Evolutionary conservation across 768 basidiomycete species (phyloP), one percentile per base, ranked within the genome.

Genomic region (Lepiota subincarnata): DNA sequence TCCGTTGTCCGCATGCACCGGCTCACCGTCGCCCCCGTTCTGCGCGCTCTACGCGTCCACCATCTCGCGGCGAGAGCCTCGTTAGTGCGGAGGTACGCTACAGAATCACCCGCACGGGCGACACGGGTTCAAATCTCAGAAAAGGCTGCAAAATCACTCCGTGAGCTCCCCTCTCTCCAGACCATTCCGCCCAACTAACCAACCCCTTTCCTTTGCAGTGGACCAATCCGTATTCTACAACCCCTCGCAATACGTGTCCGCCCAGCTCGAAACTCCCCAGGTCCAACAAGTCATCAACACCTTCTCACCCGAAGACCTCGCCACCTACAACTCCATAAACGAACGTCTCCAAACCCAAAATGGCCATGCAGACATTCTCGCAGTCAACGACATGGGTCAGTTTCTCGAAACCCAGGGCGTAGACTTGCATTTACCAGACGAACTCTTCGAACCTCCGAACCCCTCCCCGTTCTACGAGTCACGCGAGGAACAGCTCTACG

Each of bases 31-130:
- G 58, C 62, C 35, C 64, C 63, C 22, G 49, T 65, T 36, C 60
- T 68, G 53, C 71, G 70, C 55, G 62, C 61, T 47, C 58, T 64
- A 53, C 66, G 69, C 59, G 63, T 58, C 11, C 68, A 62, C 37
- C 59, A n/a, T 34, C 48, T 18, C 48, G 18, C 39, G 39, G 34
- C 48, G 6, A 36, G 26, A 20, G 24, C 24, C 24, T 24, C 24
- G 24, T 24, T 5, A 24, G 24, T 5, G 24, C 24, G 24, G 24
- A 2, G 24, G 24, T 24, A 24, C 13, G 24, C 48, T 3, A 31
- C 48, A 12, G 7, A n/a, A 36, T 34, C 34, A 13, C 47, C 47
- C 6, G 6, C 16, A 37, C 47, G 34, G 12, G 0, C 16, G 1
- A 8, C 47, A 19, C 19, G 69, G 60, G 45, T 65, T 64, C n/a